Conservation (phyloP, 2,329 filamentous ascomycete species). For the Stylonectria norvegica region DNA sequence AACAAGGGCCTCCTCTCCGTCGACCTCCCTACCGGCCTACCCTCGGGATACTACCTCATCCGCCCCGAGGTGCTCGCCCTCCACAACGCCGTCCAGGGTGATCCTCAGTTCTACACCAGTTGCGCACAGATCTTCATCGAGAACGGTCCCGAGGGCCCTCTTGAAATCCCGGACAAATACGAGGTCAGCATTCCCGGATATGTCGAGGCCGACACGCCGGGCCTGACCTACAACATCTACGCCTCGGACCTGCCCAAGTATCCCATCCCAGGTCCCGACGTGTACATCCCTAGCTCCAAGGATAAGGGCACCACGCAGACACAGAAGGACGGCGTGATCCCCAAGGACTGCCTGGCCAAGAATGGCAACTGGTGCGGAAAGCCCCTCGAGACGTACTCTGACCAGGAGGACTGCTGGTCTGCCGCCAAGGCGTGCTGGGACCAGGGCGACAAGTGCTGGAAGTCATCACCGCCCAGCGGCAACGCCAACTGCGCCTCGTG, state of each 20-base stretch:
- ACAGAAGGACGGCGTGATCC: conserved; percentile 48
- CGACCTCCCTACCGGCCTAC: conserved; percentile 57
- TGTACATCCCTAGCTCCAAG: conserved; percentile 43
- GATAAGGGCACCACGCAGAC: conserved; percentile 17
- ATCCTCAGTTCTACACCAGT: conserved; percentile 71
- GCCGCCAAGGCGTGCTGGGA: conserved; percentile 53
- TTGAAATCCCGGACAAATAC: conserved; percentile 45
- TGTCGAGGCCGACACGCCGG: conserved; percentile 50
- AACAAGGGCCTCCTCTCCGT: conserved; percentile 63
- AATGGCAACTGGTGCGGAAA: conserved; percentile 72
- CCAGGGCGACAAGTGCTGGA: conserved; percentile 59
- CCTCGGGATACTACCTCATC: conserved; percentile 66
- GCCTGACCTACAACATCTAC: conserved; percentile 65
- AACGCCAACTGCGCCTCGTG: conserved; percentile 57
- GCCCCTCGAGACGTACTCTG: conserved; percentile 55
- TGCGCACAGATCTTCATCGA: conserved; percentile 69
- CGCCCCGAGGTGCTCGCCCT: conserved; percentile 68
- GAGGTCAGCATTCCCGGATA: conserved; percentile 66
- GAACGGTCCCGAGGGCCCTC: conserved; percentile 40
- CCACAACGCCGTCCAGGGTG: conserved; percentile 55
- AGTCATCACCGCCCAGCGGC: conserved; percentile 56
- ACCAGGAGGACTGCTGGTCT: conserved; percentile 58
- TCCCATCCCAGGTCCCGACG: conserved; percentile 53
- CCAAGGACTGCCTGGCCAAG: conserved; percentile 55
- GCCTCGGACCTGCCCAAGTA: conserved; percentile 42